phyloP scores from a whole-genome alignment of 257 asterid species.

The Fraxinus pennsylvanica region DNA sequence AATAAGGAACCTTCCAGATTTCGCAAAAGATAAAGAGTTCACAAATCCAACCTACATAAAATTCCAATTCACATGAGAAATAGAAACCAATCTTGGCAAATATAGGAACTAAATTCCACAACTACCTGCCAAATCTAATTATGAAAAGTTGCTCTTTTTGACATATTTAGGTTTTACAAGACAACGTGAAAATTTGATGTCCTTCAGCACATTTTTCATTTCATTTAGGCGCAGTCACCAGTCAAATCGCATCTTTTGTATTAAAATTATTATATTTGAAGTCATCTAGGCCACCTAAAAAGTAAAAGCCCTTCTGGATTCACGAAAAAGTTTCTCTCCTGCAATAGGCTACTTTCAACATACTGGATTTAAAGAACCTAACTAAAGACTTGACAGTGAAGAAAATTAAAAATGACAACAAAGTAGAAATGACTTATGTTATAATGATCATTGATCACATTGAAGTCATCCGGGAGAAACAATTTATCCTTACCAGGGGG shows the following conservation, averaged over 20 bases:
- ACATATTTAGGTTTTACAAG: not conserved
- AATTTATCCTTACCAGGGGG: constrained; percentile 58
- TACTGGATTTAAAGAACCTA: not conserved
- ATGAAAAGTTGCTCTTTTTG: no score
- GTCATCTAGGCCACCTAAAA: not conserved
- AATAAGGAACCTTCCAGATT: constrained; percentile 77
- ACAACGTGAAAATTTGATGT: not conserved
- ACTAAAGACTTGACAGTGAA: not conserved
- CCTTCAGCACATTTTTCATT: not conserved
- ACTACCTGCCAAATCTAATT: not conserved
- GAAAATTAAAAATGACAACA: not conserved
- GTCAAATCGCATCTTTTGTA: not conserved
- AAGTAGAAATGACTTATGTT: not conserved
- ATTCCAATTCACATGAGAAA: constrained; percentile 6
- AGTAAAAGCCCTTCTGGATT: not conserved
- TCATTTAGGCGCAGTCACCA: not conserved
- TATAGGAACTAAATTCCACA: not conserved
- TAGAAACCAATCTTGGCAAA: not conserved
- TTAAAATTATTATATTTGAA: not conserved
- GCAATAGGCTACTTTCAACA: constrained; percentile 1
- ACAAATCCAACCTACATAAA: constrained; percentile 79
- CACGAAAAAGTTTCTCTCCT: no score
- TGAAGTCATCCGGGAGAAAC: constrained; percentile 7
- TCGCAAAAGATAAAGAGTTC: constrained; percentile 85
- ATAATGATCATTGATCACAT: constrained; percentile 17